Conservation (phyloP, 768 basidiomycete genomes). For the Tephrocybe rancida region DNA sequence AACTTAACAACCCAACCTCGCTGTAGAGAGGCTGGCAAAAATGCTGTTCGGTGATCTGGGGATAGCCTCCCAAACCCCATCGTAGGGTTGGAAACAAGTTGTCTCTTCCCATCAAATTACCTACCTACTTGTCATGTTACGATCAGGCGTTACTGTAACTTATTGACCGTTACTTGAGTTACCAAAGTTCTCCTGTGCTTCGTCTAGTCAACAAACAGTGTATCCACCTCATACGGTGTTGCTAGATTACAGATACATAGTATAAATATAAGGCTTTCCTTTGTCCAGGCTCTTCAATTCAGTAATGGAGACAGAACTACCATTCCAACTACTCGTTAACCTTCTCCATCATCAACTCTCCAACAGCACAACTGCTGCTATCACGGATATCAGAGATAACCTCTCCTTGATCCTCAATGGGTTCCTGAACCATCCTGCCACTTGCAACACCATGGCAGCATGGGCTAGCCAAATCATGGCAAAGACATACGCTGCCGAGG, state of each 20-base stretch:
- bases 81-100: neutral
- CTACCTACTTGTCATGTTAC: neutral
- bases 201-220: neutral
- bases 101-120: neutral
- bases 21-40: constrained; percentile 6
- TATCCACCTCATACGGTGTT: too few species aligned
- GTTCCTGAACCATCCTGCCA: neutral
- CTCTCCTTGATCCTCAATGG: neutral
- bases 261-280: too few species aligned
- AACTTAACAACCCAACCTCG: neutral
- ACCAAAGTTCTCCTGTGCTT: neutral
- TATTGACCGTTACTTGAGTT: neutral
- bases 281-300: too few species aligned
- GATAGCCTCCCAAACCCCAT: neutral
- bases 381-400: neutral
- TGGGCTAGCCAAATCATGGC: neutral
- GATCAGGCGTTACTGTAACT: neutral
- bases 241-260: too few species aligned
- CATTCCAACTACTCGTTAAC: too few species aligned
- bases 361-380: neutral
- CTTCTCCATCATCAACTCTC: too few species aligned
- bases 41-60: neutral
- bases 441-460: neutral
- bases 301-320: too few species aligned
- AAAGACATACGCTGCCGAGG: neutral